Evolutionary conservation across 176 grass and related monocot genomes (phyloP), one percentile per base, ranked within the genome.

Genomic region (Zoysia pacifica): DNA sequence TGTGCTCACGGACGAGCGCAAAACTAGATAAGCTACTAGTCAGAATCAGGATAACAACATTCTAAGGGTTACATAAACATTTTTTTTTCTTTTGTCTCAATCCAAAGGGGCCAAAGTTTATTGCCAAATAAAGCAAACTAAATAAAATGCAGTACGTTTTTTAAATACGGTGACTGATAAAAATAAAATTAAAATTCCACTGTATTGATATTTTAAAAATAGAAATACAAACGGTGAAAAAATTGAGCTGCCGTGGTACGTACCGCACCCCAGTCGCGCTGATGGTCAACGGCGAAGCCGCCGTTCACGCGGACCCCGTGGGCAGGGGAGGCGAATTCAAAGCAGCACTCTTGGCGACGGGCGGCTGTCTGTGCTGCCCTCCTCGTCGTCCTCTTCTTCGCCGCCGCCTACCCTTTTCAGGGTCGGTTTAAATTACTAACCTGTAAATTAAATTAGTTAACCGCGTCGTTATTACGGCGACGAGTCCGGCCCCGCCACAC

Each of bases 331-430:
- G 69, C 4, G 47, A 65, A 82, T 74, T 82, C 80, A 59, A 83
- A 67, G 62, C 81, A 75, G 60, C 70, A 74, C 72, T 83, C 81
- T 83, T 74, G 70, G 80, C 69, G 20, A 54, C 11, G 62, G 46
- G 20, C n/a, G 54, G 56, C n/a, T 28, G 28, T 28, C 28, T 28
- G 28, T 28, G 28, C 28, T 28, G 28, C 28, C 28, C 28, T 28
- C 28, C 28, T 28, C 28, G 28, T 28, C 28, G 28, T 5, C 18
- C 15, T 52, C 14, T 6, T 55, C 53, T 20, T 60, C 61, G 5
- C 28, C 52, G 37, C 51, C 72, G 11, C 28, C 54, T 5, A 3
- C 43, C 20, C 48, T 36, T 39, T 49, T 77, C 43, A 0, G 55
- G 18, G 55, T 18, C 6, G 6, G 14, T 55, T 1, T 6, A 7